Conservation (phyloP, 2,329 filamentous ascomycete species). For the Colletotrichum eleusines region DNA sequence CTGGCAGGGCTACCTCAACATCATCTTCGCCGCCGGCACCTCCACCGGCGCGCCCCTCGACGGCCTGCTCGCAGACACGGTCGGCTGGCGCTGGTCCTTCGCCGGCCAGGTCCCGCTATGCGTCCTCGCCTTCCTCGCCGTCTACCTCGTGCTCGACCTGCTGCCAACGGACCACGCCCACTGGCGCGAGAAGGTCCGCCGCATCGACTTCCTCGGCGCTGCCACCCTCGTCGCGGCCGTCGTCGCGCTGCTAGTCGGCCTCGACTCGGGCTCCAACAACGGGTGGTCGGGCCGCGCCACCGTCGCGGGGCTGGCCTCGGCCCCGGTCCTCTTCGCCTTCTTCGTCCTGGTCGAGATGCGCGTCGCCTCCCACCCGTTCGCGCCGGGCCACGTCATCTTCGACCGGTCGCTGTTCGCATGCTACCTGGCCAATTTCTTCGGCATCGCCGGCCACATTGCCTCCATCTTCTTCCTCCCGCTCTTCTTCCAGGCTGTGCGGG, state of each 20-base stretch:
- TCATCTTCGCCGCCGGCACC: constrained; percentile 77
- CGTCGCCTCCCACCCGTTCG: constrained; percentile 78
- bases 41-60: constrained; percentile 77
- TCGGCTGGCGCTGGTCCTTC: constrained; percentile 84
- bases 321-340: constrained; percentile 70
- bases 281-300: constrained; percentile 73
- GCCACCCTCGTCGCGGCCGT: constrained; percentile 74
- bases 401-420: constrained; percentile 74
- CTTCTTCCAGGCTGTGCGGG: constrained; percentile 80
- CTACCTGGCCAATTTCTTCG: constrained; percentile 80
- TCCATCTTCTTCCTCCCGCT: constrained; percentile 80
- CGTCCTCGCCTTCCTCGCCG: constrained; percentile 72
- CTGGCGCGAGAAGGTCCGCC: constrained; percentile 74
- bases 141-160: constrained; percentile 72
- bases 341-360: constrained; percentile 78
- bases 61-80: constrained; percentile 76
- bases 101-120: constrained; percentile 78
- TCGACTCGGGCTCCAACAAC: constrained; percentile 80
- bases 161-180: constrained; percentile 69
- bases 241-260: constrained; percentile 73
- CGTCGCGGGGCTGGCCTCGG: constrained; percentile 66
- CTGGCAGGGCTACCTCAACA: constrained; percentile 81
- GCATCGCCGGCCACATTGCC: constrained; percentile 68
- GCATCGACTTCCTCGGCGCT: constrained; percentile 81
- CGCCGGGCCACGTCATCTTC: constrained; percentile 80